Percentiles rank a stretch among this genome's conserved stretches.
These are phyloP conservation scores for Datura wrightii DNA, from an alignment of 257 asterid species.

Conservation along the genomic window DNA sequence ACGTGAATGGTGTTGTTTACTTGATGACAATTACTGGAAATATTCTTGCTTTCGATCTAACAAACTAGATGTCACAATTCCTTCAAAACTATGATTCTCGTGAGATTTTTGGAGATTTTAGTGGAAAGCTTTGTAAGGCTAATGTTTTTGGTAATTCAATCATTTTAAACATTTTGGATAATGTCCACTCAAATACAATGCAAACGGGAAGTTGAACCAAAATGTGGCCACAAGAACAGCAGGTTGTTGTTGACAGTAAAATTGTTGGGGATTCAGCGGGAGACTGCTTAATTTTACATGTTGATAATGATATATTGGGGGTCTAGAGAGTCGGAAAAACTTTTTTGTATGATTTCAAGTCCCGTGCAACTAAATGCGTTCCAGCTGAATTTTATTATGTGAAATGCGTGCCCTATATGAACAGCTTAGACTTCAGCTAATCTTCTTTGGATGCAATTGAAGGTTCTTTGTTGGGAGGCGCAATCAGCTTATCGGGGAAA, in stretches of 20 bases:
- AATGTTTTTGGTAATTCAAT: conserved; percentile 5
- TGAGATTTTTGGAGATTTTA: conserved; percentile 36
- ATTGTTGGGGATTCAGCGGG: conserved; percentile 1
- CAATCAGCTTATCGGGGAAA: neutral
- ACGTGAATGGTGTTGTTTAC: conserved; percentile 51
- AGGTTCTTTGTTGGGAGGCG: neutral
- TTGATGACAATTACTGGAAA: conserved; percentile 40
- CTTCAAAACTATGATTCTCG: conserved; percentile 5
- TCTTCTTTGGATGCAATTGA: neutral
- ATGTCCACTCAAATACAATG: conserved; percentile 49
- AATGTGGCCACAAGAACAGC: conserved; percentile 37
- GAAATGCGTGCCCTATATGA: conserved; percentile 52
- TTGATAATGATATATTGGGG: conserved; percentile 41
- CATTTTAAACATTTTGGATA: conserved; percentile 25
- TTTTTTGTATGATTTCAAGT: conserved; percentile 36
- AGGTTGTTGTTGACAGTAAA: conserved; percentile 35
- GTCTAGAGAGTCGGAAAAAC: conserved; percentile 25
- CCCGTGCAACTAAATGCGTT: conserved; percentile 37
- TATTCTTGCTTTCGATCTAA: conserved; percentile 46
- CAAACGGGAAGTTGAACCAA: conserved; percentile 34
- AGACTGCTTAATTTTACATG: conserved; percentile 20
- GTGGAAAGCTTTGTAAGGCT: conserved; percentile 51
- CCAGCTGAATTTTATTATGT: neutral
- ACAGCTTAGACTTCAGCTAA: conserved; percentile 51
- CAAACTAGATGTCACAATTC: conserved; percentile 51